Evolutionary conservation across 2,329 filamentous ascomycete genomes (phyloP).

Genomic region (Botrytis fabae): DNA sequence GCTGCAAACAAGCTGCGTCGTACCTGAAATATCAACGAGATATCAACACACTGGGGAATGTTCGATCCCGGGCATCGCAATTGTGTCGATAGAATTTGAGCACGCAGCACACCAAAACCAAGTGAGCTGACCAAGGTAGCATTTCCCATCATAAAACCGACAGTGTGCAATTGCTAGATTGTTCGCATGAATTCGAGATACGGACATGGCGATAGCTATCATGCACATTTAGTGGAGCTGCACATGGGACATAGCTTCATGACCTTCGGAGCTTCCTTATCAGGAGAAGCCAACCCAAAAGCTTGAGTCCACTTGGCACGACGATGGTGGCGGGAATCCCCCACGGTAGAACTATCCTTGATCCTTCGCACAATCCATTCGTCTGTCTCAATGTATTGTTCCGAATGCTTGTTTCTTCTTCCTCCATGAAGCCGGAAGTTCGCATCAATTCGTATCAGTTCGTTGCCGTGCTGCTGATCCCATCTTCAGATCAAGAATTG

Average conservation of each 20-base stretch:
- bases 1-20: not conserved
- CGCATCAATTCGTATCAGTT: not conserved
- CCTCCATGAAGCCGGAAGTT: not conserved
- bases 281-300: not conserved
- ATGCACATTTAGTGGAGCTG: conserved; percentile 4
- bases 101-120: not conserved
- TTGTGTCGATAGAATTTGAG: not conserved
- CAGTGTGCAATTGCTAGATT: conserved; percentile 12
- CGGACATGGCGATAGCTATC: not conserved
- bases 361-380: not conserved
- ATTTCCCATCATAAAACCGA: not conserved
- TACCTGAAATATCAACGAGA: not conserved
- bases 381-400: not conserved
- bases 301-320: conserved; percentile 8
- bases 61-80: not conserved
- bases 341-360: not conserved
- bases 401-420: not conserved
- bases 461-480: not conserved
- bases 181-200: not conserved
- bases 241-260: conserved; percentile 10
- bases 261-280: conserved; percentile 19
- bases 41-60: not conserved
- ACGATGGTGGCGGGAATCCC: conserved; percentile 5
- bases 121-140: conserved; percentile 11
- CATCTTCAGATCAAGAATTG: conserved; percentile 2